A percentile compares a stretch with the other conserved stretches of the same genome.
Conservation (phyloP, 805 yeast genomes). For the Starmera pachycereana region DNA sequence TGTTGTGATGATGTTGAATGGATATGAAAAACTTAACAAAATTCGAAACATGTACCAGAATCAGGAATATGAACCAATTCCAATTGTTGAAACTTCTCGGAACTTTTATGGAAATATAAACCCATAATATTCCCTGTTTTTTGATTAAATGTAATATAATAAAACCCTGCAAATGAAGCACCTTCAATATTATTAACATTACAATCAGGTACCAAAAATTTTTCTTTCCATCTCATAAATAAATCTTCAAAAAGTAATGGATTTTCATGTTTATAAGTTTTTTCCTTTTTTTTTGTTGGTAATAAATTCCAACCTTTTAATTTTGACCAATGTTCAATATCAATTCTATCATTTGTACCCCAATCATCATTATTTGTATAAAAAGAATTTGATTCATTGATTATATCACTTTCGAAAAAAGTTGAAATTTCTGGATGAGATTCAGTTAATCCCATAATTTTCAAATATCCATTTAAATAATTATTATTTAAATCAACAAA, state of each 20-base stretch:
- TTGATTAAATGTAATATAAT: conserved; percentile 78
- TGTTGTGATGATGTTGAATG: conserved; percentile 4
- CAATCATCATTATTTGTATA: conserved; percentile 26
- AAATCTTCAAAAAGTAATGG: conserved; percentile 36
- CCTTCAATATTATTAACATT: conserved; percentile 37
- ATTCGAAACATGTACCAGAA: conserved; percentile 1
- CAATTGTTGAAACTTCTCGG: conserved; percentile 69
- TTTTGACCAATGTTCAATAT: conserved; percentile 58
- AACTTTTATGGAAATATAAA: conserved; percentile 68
- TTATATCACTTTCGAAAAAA: conserved; percentile 58
- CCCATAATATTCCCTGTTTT: conserved; percentile 68
- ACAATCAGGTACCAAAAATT: conserved; percentile 77
- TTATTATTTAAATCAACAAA: conserved; percentile 50
- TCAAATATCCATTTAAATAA: conserved; percentile 49
- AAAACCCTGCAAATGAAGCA: conserved; percentile 89
- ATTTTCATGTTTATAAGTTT: conserved; percentile 17
- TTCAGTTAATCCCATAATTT: conserved; percentile 58
- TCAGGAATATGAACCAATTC: conserved; percentile 29
- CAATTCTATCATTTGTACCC: conserved; percentile 52
- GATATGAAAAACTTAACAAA: conserved; percentile 6
- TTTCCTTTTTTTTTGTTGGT: conserved; percentile 7
- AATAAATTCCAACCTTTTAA: conserved; percentile 32
- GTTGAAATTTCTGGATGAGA: conserved; percentile 66
- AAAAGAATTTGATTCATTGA: conserved; percentile 44
- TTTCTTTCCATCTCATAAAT: conserved; percentile 94